Conservation (phyloP, 768 basidiomycete genomes). For the Boletus bicolor region DNA sequence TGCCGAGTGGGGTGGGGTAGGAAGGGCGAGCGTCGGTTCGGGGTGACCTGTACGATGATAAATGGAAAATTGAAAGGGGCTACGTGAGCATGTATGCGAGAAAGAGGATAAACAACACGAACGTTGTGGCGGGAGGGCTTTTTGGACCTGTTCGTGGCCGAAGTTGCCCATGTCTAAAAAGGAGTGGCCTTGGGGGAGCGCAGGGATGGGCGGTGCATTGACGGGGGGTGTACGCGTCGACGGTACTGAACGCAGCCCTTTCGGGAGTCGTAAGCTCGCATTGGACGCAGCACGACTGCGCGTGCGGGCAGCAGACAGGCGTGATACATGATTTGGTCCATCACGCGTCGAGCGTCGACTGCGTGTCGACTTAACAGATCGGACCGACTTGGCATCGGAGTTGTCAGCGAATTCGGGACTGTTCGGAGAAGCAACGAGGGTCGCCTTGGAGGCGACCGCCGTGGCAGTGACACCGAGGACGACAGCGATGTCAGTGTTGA, state of each 20-base stretch:
- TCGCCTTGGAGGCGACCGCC: constrained; percentile 37
- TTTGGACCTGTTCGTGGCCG: constrained; percentile 33
- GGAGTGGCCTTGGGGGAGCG: constrained; percentile 26
- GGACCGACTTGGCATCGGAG: constrained; percentile 25
- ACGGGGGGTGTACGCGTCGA: constrained; percentile 34
- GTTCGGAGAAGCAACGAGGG: constrained; percentile 21
- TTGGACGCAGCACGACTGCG: constrained; percentile 64
- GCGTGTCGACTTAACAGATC: constrained; percentile 23
- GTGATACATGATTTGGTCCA: constrained; percentile 34
- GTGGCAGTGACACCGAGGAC: constrained; percentile 38
- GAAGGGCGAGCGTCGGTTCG: constrained; percentile 14
- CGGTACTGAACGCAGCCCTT: constrained; percentile 29
- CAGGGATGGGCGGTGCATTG: constrained; percentile 31
- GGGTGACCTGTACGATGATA: constrained; percentile 7
- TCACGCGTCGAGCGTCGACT: constrained; percentile 26
- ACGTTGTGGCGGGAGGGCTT: constrained; percentile 18
- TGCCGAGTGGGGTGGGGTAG: constrained; percentile 23
- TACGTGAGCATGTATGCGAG: neutral
- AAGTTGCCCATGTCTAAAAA: constrained; percentile 34
- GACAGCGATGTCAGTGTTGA: constrained; percentile 30
- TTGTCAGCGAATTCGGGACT: neutral
- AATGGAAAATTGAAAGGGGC: neutral
- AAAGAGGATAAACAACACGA: neutral
- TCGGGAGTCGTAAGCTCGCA: constrained; percentile 62
- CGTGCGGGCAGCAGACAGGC: constrained; percentile 61